phyloP scores from a whole-genome alignment of 1,139 yeast genomes.

The Taphrina communis region DNA sequence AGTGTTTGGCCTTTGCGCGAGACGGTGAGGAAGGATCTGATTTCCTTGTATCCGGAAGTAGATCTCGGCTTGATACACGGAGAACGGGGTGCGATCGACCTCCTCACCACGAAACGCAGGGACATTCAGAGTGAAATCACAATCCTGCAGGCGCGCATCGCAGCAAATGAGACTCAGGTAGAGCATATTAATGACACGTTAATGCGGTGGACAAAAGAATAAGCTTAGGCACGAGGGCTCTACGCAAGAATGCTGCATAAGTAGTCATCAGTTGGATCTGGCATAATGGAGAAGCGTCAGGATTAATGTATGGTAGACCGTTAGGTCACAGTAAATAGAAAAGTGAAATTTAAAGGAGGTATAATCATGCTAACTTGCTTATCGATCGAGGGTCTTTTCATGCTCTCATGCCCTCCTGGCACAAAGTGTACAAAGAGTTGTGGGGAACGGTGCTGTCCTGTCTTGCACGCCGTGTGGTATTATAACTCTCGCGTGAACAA shows the following conservation, averaged over 20 bases:
- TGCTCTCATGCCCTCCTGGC: no score
- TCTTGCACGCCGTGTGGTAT: no score
- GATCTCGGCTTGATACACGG: slow-evolving; percentile 18
- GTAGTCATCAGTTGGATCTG: no score
- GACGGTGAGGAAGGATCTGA: slow-evolving; percentile 22
- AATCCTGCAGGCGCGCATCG: slow-evolving; percentile 10
- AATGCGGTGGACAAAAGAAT: slow-evolving; percentile 21
- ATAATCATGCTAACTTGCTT: no score
- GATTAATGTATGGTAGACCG: no score
- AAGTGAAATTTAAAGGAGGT: no score
- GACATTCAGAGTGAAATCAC: slow-evolving; percentile 24
- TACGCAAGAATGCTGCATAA: no score
- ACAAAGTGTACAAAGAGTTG: no score
- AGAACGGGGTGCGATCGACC: slow-evolving; percentile 24
- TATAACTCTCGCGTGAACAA: no score
- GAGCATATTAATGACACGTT: slow-evolving; percentile 17
- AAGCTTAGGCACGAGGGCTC: not conserved
- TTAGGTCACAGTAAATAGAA: no score
- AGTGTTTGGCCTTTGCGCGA: slow-evolving; percentile 20
- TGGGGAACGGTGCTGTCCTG: no score
- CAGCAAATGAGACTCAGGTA: slow-evolving; percentile 7
- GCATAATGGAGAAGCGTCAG: not conserved
- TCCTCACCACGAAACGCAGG: slow-evolving; percentile 15
- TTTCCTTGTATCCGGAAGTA: slow-evolving; percentile 24
- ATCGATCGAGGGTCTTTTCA: no score